Evolutionary conservation across 805 yeast genomes (phyloP).

Genomic region (Kodamaea laetipori): DNA sequence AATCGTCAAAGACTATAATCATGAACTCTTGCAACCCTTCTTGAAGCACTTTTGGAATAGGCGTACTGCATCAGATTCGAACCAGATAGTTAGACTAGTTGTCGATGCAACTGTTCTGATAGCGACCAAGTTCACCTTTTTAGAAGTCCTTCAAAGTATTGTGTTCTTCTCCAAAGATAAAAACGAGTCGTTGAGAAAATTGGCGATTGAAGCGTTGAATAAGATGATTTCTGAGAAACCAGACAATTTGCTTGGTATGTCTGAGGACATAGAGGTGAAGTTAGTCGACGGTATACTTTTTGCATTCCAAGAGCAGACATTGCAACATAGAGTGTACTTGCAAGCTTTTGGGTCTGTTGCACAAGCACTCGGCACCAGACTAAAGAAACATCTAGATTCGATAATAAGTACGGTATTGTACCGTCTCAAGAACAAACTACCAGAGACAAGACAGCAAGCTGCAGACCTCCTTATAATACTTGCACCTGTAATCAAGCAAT

Average conservation of each 20-base stretch:
- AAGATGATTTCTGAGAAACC: conserved; percentile 48
- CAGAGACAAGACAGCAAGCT: conserved; percentile 79
- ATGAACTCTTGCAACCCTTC: conserved; percentile 60
- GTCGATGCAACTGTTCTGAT: conserved; percentile 70
- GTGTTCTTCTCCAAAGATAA: conserved; percentile 72
- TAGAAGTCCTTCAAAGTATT: conserved; percentile 58
- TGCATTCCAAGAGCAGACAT: conserved; percentile 79
- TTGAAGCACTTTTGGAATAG: conserved; percentile 80
- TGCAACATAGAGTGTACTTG: conserved; percentile 56
- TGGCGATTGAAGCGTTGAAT: conserved; percentile 74
- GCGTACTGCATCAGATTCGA: conserved; percentile 68
- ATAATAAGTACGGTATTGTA: conserved; percentile 72
- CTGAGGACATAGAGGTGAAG: conserved; percentile 60
- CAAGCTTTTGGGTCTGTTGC: conserved; percentile 67
- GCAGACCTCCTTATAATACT: conserved; percentile 72
- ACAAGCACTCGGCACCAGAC: conserved; percentile 60
- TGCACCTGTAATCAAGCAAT: conserved; percentile 64
- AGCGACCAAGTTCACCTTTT: conserved; percentile 67
- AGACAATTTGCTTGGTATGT: conserved; percentile 51
- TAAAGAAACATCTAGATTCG: conserved; percentile 70
- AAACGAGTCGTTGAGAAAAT: conserved; percentile 73
- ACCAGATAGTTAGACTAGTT: conserved; percentile 57
- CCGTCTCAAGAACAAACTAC: conserved; percentile 68
- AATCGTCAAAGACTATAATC: conserved; percentile 51
- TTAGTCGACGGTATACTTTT: conserved; percentile 78